A percentile compares a stretch with the other conserved stretches of the same genome.
Evolutionary conservation across 768 basidiomycete species (phyloP).

Genomic region (Suillus luteus): DNA sequence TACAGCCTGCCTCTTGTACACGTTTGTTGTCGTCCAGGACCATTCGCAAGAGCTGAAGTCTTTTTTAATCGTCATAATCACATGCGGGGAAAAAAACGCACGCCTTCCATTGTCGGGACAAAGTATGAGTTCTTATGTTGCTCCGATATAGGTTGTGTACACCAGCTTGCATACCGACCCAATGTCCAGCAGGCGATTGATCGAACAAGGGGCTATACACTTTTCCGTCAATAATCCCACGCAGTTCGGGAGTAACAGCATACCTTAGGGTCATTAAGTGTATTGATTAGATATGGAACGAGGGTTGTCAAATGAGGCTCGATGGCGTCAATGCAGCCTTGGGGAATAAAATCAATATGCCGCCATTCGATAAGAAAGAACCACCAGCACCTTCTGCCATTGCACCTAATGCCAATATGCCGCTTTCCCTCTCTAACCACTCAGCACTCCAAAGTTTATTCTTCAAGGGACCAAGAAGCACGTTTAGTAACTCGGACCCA

Average conservation of each 20-base stretch:
- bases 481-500: constrained; percentile 83
- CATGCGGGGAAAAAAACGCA: constrained; percentile 44
- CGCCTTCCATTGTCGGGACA: constrained; percentile 98
- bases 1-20: constrained; percentile 98
- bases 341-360: constrained; percentile 16
- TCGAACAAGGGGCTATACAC: constrained; percentile 83
- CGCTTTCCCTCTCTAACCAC: constrained; percentile 95
- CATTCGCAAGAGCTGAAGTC: constrained; percentile 85
- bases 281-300: constrained; percentile 89
- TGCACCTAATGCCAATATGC: constrained; percentile 92
- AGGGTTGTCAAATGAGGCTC: constrained; percentile 94
- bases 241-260: constrained; percentile 19
- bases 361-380: constrained; percentile 1
- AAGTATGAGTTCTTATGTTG: constrained; percentile 92
- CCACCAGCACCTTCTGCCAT: constrained; percentile 87
- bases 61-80: constrained; percentile 4
- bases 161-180: constrained; percentile 99
- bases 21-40: constrained; percentile 98
- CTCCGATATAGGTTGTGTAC: constrained; percentile 78
- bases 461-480: constrained; percentile 87
- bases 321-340: constrained; percentile 95
- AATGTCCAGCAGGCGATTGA: constrained; percentile 99
- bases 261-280: constrained; percentile 90
- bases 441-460: constrained; percentile 90
- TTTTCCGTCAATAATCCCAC: constrained; percentile 13